These are phyloP conservation scores for Beauveria bassiana DNA, from an alignment of 2,329 filamentous ascomycete genomes.

Conservation along the genomic window DNA sequence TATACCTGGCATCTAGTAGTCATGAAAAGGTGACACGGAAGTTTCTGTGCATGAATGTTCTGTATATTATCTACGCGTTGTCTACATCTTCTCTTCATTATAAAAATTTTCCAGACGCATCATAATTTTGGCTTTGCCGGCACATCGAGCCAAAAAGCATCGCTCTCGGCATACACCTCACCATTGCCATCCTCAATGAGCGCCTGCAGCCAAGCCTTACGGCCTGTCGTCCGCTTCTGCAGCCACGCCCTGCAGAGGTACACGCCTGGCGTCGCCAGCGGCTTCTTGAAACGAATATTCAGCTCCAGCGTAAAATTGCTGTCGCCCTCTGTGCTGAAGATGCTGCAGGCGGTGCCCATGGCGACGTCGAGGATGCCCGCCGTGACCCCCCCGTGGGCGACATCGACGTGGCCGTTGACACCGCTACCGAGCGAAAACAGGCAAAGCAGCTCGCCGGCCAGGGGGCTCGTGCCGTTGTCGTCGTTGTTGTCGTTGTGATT, in stretches of 20 bases:
- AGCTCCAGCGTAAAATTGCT: slow-evolving; percentile 16
- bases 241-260: slow-evolving; percentile 11
- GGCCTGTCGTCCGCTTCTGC: slow-evolving; percentile 12
- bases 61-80: neutral
- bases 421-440: slow-evolving; percentile 13
- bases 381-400: slow-evolving; percentile 17
- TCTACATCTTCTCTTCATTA: neutral
- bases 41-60: neutral
- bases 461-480: neutral
- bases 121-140: neutral
- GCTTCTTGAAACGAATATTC: slow-evolving; percentile 15
- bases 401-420: slow-evolving; percentile 15
- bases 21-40: neutral
- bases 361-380: slow-evolving; percentile 17
- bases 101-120: neutral
- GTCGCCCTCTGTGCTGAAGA: slow-evolving; percentile 12
- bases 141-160: slow-evolving; percentile 5
- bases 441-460: slow-evolving; percentile 3
- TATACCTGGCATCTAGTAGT: too few species aligned
- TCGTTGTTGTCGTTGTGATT: too few species aligned
- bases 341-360: slow-evolving; percentile 13
- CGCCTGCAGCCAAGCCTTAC: slow-evolving; percentile 16
- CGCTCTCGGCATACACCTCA: neutral
- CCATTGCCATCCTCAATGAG: slow-evolving; percentile 13
- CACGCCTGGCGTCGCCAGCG: slow-evolving; percentile 13